These are phyloP conservation scores for Boletus semigastroideus DNA, from an alignment of 1,284 basidiomycete species.

Conservation along the genomic window DNA sequence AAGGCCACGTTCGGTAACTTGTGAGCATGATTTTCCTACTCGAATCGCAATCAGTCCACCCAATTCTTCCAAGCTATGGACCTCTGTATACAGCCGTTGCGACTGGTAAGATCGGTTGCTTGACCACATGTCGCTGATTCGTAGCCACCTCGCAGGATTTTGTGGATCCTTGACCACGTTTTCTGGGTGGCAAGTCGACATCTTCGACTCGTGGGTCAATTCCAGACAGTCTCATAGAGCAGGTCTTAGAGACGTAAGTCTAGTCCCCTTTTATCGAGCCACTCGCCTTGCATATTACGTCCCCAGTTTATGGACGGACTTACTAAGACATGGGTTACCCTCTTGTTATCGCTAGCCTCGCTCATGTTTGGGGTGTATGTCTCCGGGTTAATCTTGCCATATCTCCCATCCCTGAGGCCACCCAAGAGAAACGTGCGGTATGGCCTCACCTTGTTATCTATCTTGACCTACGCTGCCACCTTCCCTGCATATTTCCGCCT, in stretches of 20 bases:
- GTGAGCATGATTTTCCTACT: constrained; percentile 49
- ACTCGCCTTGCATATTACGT: constrained; percentile 8
- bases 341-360: constrained; percentile 68
- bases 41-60: constrained; percentile 5
- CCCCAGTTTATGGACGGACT: constrained; percentile 82
- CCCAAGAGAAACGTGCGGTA: constrained; percentile 46
- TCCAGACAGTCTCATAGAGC: constrained; percentile 53
- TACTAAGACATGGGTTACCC: constrained; percentile 79
- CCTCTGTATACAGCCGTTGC: constrained; percentile 88
- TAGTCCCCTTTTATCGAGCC: not conserved
- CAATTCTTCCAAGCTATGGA: constrained; percentile 60
- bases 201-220: constrained; percentile 88
- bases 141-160: constrained; percentile 59
- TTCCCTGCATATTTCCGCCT: constrained; percentile 80
- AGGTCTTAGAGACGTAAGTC: constrained; percentile 77
- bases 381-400: constrained; percentile 42
- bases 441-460: constrained; percentile 45
- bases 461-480: constrained; percentile 63
- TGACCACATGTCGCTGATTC: constrained; percentile 4
- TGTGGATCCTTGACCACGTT: constrained; percentile 97
- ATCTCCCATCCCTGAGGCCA: constrained; percentile 40
- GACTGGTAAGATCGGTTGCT: constrained; percentile 57
- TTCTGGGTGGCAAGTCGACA: constrained; percentile 90
- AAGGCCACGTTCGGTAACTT: constrained; percentile 72
- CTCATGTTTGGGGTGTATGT: constrained; percentile 61